Percentiles rank a stretch among this genome's conserved stretches.
These are phyloP conservation scores for Uronychia setigera DNA, from an alignment of 73 alveolate species.

Conservation along the genomic window DNA sequence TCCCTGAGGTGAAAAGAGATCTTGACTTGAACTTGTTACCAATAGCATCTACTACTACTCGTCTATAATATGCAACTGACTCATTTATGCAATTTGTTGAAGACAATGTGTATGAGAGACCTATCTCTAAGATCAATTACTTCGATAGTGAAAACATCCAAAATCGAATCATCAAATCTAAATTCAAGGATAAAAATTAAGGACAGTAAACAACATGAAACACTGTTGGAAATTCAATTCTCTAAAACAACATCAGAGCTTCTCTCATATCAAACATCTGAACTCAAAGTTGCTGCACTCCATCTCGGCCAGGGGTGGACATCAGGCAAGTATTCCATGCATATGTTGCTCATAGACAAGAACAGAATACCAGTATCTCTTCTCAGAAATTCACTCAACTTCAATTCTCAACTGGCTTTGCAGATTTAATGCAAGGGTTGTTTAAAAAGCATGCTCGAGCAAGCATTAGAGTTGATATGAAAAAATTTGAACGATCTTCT, in stretches of 20 bases:
- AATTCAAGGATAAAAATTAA: neutral
- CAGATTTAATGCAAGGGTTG: too few relatives aligned
- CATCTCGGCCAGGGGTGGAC: conserved; percentile 2
- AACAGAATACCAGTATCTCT: neutral
- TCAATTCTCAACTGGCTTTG: too few relatives aligned
- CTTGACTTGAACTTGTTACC: too few relatives aligned
- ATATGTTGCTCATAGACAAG: neutral
- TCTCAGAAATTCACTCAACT: neutral
- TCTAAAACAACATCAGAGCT: neutral
- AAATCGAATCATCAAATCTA: neutral
- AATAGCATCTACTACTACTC: neutral
- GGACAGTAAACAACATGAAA: neutral
- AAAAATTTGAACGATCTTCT: too few relatives aligned
- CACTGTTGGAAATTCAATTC: neutral
- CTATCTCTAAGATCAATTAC: neutral
- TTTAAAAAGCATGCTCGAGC: too few relatives aligned
- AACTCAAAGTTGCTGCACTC: too few relatives aligned
- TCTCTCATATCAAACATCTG: too few relatives aligned
- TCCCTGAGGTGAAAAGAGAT: too few relatives aligned
- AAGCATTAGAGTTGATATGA: too few relatives aligned
- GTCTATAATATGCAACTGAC: neutral
- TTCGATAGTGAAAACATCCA: neutral
- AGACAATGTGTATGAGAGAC: neutral
- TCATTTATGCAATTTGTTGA: neutral
- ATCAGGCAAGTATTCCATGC: neutral